Evolutionary conservation across 2,329 filamentous ascomycete species (phyloP).

Genomic region (Aspergillus transmontanensis): DNA sequence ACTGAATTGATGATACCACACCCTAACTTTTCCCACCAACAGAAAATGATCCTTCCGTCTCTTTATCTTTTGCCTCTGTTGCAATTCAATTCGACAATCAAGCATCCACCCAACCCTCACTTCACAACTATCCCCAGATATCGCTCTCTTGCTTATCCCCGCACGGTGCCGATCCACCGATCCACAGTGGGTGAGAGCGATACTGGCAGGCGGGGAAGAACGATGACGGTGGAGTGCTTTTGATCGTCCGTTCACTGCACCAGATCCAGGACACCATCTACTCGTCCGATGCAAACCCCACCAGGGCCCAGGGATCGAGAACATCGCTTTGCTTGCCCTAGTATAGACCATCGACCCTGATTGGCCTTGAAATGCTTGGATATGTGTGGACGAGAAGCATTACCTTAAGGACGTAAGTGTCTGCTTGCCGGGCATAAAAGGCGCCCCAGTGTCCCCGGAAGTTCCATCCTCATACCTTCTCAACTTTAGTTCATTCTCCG

Average conservation of each 20-base stretch:
- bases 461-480: neutral
- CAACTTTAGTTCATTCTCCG: neutral
- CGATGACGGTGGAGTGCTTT: slow-evolving; percentile 7
- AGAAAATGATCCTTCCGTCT: neutral
- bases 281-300: slow-evolving; percentile 14
- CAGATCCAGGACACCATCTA: neutral
- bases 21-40: neutral
- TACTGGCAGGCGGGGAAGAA: slow-evolving; percentile 4
- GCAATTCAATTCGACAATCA: neutral
- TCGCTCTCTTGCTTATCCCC: neutral
- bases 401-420: neutral
- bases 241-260: neutral
- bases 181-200: slow-evolving; percentile 10
- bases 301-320: slow-evolving; percentile 8
- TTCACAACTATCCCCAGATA: neutral
- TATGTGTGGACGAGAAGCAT: neutral
- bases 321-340: neutral
- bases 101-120: neutral
- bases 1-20: neutral
- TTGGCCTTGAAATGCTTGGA: neutral
- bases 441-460: neutral
- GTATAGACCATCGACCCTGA: neutral
- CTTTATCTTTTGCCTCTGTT: neutral
- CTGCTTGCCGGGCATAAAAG: neutral
- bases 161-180: neutral